Evolutionary conservation across 768 basidiomycete genomes (phyloP).

Genomic region (Lenzites betulinus): DNA sequence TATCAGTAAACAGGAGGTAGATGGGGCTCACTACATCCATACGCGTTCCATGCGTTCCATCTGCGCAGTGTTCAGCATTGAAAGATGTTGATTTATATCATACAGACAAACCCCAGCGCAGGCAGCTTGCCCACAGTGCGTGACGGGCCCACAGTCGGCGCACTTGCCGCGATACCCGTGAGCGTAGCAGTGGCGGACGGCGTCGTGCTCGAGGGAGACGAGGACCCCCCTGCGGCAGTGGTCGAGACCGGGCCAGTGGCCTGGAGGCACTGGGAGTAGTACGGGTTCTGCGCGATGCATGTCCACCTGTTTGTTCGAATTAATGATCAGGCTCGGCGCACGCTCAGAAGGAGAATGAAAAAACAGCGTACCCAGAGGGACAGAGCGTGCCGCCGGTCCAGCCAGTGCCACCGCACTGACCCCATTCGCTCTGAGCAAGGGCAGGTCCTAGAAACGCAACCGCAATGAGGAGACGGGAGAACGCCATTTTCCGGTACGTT

Average conservation of each 20-base stretch:
- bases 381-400: slow-evolving; percentile 39
- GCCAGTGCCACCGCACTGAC: slow-evolving; percentile 39
- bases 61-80: slow-evolving; percentile 27
- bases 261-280: slow-evolving; percentile 47
- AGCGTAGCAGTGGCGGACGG: slow-evolving; percentile 14
- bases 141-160: slow-evolving; percentile 46
- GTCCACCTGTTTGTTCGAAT: slow-evolving; percentile 21
- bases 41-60: slow-evolving; percentile 48
- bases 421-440: slow-evolving; percentile 17
- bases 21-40: too few relatives aligned
- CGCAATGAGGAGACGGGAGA: too few relatives aligned
- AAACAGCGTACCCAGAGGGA: slow-evolving; percentile 29
- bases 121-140: slow-evolving; percentile 45
- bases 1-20: too few relatives aligned
- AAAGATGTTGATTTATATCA: too few relatives aligned
- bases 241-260: neutral
- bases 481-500: too few relatives aligned
- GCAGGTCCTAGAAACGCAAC: too few relatives aligned
- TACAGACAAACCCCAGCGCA: slow-evolving; percentile 50
- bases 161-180: slow-evolving; percentile 36
- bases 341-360: too few relatives aligned
- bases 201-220: neutral
- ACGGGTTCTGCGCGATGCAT: slow-evolving; percentile 39
- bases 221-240: neutral
- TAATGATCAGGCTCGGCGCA: neutral